These are phyloP conservation scores for Polyporus arcularius DNA, from an alignment of 768 basidiomycete species.

Conservation along the genomic window DNA sequence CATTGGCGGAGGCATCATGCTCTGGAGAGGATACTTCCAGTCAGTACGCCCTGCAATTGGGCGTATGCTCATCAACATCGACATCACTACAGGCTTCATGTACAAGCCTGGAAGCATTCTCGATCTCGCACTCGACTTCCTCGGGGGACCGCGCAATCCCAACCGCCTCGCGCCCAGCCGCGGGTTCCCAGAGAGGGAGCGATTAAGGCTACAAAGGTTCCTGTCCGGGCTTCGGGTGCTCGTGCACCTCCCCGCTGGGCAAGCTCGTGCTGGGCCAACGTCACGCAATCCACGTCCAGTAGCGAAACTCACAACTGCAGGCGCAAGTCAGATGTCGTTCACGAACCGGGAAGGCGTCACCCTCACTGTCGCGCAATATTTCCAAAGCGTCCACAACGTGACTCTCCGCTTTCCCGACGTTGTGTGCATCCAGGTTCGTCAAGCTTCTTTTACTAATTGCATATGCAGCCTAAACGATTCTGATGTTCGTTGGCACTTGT, in stretches of 20 bases:
- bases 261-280: slow-evolving; percentile 14
- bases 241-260: slow-evolving; percentile 31
- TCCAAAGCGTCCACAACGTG: slow-evolving; percentile 51
- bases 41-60: slow-evolving; percentile 70
- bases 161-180: slow-evolving; percentile 41
- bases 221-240: slow-evolving; percentile 54
- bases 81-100: slow-evolving; percentile 78
- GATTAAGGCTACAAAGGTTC: slow-evolving; percentile 56
- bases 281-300: slow-evolving; percentile 52
- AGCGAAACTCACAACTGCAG: slow-evolving; percentile 55
- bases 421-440: slow-evolving; percentile 65
- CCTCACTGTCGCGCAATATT: slow-evolving; percentile 65
- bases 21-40: slow-evolving; percentile 85
- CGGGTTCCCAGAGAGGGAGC: slow-evolving; percentile 50
- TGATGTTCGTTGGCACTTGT: neutral
- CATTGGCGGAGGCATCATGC: slow-evolving; percentile 64
- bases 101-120: slow-evolving; percentile 65
- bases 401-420: slow-evolving; percentile 61
- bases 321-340: slow-evolving; percentile 59
- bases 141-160: slow-evolving; percentile 36
- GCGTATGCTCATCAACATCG: slow-evolving; percentile 69
- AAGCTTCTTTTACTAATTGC: neutral
- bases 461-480: neutral
- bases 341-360: slow-evolving; percentile 54
- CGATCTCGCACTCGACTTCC: slow-evolving; percentile 56